Base-by-base conservation (phyloP, 2,329 filamentous ascomycete genomes). In the Aspergillus sp. region DNA sequence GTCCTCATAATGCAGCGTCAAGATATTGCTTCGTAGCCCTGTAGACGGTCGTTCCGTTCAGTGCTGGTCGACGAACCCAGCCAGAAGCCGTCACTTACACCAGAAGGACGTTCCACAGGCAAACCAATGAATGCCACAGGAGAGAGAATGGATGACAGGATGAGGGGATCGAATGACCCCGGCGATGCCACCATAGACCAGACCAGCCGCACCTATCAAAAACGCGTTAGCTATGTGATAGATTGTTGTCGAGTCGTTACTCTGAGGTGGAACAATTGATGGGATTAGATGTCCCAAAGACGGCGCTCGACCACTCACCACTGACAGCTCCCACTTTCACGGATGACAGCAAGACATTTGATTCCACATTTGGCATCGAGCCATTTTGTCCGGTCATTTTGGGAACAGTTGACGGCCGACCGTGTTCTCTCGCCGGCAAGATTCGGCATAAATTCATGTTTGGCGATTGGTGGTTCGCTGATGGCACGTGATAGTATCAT, bases 71-170 rank as follows among this genome's bases (percentile, higher is more conserved):
- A 5, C 34, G 14, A 9, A 38, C n/a, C 6, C 14, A 17, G n/a
- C 5, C n/a, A n/a, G 34, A n/a, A 17, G 34, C 4, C 16, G 40
- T 4, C 11, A 72, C 83, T 65, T 77, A 86, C 88, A 86, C 80
- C 86, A 93, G 68, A 87, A 97, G 14, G 84, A 88, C 44, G 82
- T 84, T 32, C 90, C 90, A 36, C 95, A 80, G 40, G 83, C 80
- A 71, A 90, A 90, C 83, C 89, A 96, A 73, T 96, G 91, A 38
- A 89, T 77, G 16, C 89, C 88, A 19, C 87, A 86, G 34, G 86
- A 81, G 11, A 87, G 61, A 0, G 89, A 87, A 72, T 91, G 93
- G 5, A 93, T 72, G 2, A 84, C 68, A 3, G 82, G 79, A 3
- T 89, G 83, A 19, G 77, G 79, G 16, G 87, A 87, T 53, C 85